These are phyloP conservation scores for Aspergillus sergii DNA, from an alignment of 2,329 filamentous ascomycete genomes.

Conservation along the genomic window DNA sequence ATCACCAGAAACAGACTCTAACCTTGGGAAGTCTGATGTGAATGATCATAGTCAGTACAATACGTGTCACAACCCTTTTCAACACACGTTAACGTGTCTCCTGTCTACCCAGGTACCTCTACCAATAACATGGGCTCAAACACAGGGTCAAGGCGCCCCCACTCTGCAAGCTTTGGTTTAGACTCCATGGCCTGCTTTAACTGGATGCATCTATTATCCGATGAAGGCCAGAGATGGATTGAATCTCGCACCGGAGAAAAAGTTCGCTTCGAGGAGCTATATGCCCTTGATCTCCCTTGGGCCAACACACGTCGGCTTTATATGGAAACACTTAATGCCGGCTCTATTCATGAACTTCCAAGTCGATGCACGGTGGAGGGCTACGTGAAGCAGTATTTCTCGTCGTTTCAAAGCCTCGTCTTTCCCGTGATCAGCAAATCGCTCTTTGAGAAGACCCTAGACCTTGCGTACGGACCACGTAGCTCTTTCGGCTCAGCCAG, in stretches of 20 bases:
- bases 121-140: too few relatives aligned
- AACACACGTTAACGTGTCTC: too few relatives aligned
- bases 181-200: background rate
- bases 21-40: too few relatives aligned
- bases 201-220: background rate
- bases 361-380: too few relatives aligned
- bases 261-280: slow-evolving; percentile 4
- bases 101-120: too few relatives aligned
- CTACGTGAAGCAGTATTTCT: background rate
- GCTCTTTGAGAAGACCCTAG: slow-evolving; percentile 9
- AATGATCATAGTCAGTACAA: too few relatives aligned
- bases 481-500: slow-evolving; percentile 4
- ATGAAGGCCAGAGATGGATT: slow-evolving; percentile 8
- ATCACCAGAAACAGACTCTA: too few relatives aligned
- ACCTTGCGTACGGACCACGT: slow-evolving; percentile 12
- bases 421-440: slow-evolving; percentile 19
- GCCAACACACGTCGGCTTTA: background rate
- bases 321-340: too few relatives aligned
- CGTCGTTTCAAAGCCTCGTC: slow-evolving; percentile 14
- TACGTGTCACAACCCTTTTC: too few relatives aligned
- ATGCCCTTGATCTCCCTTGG: slow-evolving; percentile 7
- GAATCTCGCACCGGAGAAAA: slow-evolving; percentile 8
- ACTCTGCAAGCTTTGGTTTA: too few relatives aligned
- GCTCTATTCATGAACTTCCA: too few relatives aligned
- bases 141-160: too few relatives aligned